Evolutionary conservation across 2,329 filamentous ascomycete species (phyloP).

Genomic region (Talaromyces sp.): DNA sequence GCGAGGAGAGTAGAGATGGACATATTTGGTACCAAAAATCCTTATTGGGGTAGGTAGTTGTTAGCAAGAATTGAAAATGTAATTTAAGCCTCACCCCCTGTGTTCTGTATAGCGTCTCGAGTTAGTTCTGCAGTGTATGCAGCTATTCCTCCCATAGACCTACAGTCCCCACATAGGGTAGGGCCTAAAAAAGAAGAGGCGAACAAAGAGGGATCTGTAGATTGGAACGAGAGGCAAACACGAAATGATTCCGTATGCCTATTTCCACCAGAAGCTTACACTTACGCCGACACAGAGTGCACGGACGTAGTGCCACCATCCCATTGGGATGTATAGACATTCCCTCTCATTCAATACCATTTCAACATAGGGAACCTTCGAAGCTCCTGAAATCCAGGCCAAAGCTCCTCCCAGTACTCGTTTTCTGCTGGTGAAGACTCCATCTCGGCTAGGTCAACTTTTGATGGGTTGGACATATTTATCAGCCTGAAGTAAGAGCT

Average conservation of each 20-base stretch:
- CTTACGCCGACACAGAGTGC: slow-evolving; percentile 86
- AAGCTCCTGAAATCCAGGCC: slow-evolving; percentile 61
- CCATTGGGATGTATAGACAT: slow-evolving; percentile 83
- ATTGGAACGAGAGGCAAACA: background rate
- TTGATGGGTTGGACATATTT: slow-evolving; percentile 90
- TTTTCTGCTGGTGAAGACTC: slow-evolving; percentile 55
- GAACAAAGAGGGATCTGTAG: too few species aligned
- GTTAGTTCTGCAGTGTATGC: too few species aligned
- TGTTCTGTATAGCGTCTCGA: too few species aligned
- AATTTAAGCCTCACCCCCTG: too few species aligned
- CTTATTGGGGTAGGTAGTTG: too few species aligned
- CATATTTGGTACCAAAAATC: too few species aligned
- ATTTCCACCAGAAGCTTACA: slow-evolving; percentile 96
- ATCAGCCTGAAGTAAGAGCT: too few species aligned
- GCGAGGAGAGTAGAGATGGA: too few species aligned
- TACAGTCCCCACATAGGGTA: too few species aligned
- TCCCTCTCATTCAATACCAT: slow-evolving; percentile 78
- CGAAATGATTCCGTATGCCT: background rate
- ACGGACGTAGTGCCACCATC: slow-evolving; percentile 98
- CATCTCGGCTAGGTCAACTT: slow-evolving; percentile 72
- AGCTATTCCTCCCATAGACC: too few species aligned
- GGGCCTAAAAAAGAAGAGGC: too few species aligned
- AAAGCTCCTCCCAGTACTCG: slow-evolving; percentile 49
- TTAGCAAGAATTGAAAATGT: too few species aligned
- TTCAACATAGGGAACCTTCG: slow-evolving; percentile 69